Evolutionary conservation across 1,284 basidiomycete species (phyloP).

Genomic region (Sporisorium reilianum): DNA sequence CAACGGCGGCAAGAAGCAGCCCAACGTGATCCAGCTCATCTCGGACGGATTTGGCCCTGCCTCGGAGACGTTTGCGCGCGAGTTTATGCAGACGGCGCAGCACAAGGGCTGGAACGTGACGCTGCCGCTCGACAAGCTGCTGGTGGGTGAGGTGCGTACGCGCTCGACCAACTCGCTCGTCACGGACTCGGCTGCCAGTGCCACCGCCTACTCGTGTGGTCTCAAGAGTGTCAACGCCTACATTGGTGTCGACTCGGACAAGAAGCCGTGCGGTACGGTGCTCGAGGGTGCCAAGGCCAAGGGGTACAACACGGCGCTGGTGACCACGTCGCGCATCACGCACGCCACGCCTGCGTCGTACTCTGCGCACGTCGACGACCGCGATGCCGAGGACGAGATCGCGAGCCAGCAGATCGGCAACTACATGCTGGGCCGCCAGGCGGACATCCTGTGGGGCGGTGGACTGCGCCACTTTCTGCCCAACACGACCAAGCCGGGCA

Average conservation of each 20-base stretch:
- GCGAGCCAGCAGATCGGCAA: constrained; percentile 65
- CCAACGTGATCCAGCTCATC: constrained; percentile 60
- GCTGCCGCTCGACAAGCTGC: constrained; percentile 64
- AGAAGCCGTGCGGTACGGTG: constrained; percentile 68
- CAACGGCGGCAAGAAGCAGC: constrained; percentile 22
- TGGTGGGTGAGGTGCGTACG: constrained; percentile 66
- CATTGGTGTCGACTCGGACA: constrained; percentile 66
- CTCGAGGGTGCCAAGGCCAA: constrained; percentile 68
- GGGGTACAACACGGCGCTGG: constrained; percentile 64
- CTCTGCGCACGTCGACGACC: constrained; percentile 66
- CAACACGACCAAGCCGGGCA: constrained; percentile 60
- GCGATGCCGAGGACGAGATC: constrained; percentile 67
- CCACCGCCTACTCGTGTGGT: constrained; percentile 68
- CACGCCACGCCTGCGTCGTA: constrained; percentile 68
- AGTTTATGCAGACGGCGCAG: constrained; percentile 57
- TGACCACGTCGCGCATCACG: constrained; percentile 67
- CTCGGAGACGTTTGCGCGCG: constrained; percentile 66
- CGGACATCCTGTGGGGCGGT: constrained; percentile 66
- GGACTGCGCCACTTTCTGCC: constrained; percentile 65
- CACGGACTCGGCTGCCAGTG: constrained; percentile 69
- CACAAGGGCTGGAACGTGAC: constrained; percentile 47
- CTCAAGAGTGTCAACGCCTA: constrained; percentile 66
- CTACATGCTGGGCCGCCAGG: constrained; percentile 62
- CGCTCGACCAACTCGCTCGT: constrained; percentile 65
- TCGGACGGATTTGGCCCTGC: constrained; percentile 69